Conservation (phyloP, 768 basidiomycete genomes). For the Krasilnikovozyma curviuscula region DNA sequence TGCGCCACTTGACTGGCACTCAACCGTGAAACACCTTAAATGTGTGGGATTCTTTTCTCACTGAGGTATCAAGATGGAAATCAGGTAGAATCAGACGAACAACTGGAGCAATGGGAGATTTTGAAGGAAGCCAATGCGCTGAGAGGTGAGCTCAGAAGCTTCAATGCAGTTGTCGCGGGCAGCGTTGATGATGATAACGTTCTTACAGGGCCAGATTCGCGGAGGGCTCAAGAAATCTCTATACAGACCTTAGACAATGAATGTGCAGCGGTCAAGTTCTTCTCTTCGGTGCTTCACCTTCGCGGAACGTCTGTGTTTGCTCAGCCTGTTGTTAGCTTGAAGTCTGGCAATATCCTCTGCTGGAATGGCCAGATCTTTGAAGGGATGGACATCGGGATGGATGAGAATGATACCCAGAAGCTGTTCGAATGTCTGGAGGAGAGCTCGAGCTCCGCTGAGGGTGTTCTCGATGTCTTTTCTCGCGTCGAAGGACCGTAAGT, state of each 20-base stretch:
- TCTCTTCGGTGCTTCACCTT: conserved; percentile 55
- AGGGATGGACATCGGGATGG: conserved; percentile 35
- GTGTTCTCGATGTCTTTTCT: conserved; percentile 38
- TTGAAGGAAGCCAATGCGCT: conserved; percentile 4
- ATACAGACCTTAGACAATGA: not conserved
- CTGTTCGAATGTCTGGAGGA: conserved; percentile 28
- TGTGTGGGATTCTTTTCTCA: conserved; percentile 14
- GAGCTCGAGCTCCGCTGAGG: conserved; percentile 22
- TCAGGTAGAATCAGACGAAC: not conserved
- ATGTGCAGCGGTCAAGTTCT: conserved; percentile 31
- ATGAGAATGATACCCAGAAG: conserved; percentile 56
- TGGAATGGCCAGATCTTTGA: conserved; percentile 85
- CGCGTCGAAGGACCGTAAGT: conserved; percentile 62
- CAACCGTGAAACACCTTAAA: too few relatives aligned
- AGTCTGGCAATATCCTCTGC: conserved; percentile 44
- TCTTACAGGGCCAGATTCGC: conserved; percentile 3
- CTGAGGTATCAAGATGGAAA: not conserved
- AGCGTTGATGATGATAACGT: not conserved
- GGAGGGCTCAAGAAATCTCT: not conserved
- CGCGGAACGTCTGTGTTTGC: conserved; percentile 39
- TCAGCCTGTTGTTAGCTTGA: conserved; percentile 44
- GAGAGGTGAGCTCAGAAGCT: conserved; percentile 1
- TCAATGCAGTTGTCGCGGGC: not conserved
- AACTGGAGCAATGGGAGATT: not conserved
- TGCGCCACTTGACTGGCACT: too few relatives aligned